Evolutionary conservation across 2,329 filamentous ascomycete species (phyloP).

Genomic region (Colletotrichum melonis): DNA sequence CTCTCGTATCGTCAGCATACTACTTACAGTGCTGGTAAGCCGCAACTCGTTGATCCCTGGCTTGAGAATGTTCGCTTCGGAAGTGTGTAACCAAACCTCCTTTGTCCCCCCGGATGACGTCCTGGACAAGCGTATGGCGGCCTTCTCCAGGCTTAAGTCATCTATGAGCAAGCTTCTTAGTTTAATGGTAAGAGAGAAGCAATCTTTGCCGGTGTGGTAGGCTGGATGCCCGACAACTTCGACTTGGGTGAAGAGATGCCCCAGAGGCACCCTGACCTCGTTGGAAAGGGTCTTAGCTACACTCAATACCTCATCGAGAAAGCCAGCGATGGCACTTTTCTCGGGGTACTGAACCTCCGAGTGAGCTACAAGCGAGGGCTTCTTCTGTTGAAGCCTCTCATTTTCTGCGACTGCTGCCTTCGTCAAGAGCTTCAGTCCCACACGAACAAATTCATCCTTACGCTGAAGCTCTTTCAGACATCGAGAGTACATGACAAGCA

Average conservation of each 20-base stretch:
- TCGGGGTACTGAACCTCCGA: slow-evolving; percentile 44
- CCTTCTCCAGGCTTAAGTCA: slow-evolving; percentile 71
- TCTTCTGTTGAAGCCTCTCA: slow-evolving; percentile 56
- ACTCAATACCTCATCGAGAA: slow-evolving; percentile 59
- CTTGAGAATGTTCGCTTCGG: slow-evolving; percentile 57
- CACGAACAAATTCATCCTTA: slow-evolving; percentile 82
- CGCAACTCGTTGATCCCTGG: slow-evolving; percentile 58
- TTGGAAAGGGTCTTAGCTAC: slow-evolving; percentile 58
- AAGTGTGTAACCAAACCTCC: slow-evolving; percentile 58
- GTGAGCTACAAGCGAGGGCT: slow-evolving; percentile 32
- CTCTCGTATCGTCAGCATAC: neutral
- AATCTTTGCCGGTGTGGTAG: slow-evolving; percentile 79
- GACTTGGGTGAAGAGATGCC: slow-evolving; percentile 79
- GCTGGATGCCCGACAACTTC: slow-evolving; percentile 74
- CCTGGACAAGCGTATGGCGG: slow-evolving; percentile 45
- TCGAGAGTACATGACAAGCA: slow-evolving; percentile 86
- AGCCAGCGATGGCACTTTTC: slow-evolving; percentile 55
- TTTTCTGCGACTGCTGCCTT: slow-evolving; percentile 71
- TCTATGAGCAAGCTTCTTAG: slow-evolving; percentile 80
- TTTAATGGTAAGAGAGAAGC: slow-evolving; percentile 76
- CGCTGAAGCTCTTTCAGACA: slow-evolving; percentile 83
- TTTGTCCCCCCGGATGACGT: slow-evolving; percentile 45
- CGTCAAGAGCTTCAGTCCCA: slow-evolving; percentile 78
- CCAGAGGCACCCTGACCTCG: slow-evolving; percentile 75
- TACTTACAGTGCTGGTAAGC: slow-evolving; percentile 47